These are phyloP conservation scores for Hemisphaericaspora lyxosophila DNA, from an alignment of 1,139 yeast genomes.

Conservation along the genomic window DNA sequence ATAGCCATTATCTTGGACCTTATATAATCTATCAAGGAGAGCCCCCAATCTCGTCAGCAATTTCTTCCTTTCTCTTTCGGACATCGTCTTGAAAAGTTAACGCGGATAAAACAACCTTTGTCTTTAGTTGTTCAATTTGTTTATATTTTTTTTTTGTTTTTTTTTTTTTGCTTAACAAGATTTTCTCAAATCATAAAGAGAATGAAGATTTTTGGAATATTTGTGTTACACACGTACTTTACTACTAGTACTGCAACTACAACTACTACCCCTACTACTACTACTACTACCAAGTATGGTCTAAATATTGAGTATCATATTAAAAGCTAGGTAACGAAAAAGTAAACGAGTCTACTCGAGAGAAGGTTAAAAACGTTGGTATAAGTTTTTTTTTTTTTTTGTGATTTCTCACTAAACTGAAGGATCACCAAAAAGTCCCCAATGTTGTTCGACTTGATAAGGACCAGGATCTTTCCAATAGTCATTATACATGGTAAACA, in stretches of 20 bases:
- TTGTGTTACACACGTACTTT: too few species aligned
- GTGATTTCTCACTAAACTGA: constrained; percentile 8
- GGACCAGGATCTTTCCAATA: constrained; percentile 75
- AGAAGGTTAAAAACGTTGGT: too few species aligned
- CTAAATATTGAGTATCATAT: too few species aligned
- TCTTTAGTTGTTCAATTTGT: background rate
- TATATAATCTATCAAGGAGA: constrained; percentile 43
- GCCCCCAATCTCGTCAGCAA: constrained; percentile 39
- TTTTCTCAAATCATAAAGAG: background rate
- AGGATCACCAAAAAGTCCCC: constrained; percentile 58
- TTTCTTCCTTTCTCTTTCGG: constrained; percentile 42
- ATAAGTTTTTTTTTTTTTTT: too few species aligned
- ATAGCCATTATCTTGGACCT: constrained; percentile 45
- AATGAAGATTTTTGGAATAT: background rate
- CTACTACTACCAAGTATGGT: too few species aligned
- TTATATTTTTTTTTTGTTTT: constrained; percentile 1
- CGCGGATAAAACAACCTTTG: background rate
- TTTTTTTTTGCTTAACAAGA: constrained; percentile 1
- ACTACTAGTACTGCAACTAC: too few species aligned
- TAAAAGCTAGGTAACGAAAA: too few species aligned
- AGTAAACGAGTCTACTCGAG: too few species aligned
- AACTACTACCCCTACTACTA: too few species aligned
- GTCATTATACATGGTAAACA: constrained; percentile 75
- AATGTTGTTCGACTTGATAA: constrained; percentile 66
- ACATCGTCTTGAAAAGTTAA: constrained; percentile 17